phyloP scores from a whole-genome alignment of 2,329 filamentous ascomycete species.

The Alternaria sp. region DNA sequence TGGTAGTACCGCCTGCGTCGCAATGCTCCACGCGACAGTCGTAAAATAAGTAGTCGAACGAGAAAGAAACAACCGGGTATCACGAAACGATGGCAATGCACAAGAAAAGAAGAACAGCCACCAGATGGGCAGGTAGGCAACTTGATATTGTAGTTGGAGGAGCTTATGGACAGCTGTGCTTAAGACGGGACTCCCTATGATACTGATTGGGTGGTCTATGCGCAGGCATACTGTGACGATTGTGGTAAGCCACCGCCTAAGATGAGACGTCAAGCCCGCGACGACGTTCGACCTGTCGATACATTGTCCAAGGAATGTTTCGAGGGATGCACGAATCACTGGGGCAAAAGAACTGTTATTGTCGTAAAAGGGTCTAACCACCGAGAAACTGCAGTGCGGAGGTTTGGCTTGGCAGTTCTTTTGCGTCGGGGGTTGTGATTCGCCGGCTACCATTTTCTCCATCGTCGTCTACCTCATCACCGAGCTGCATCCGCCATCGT shows the following conservation, averaged over 20 bases:
- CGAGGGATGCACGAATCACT: not conserved
- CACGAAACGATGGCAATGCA: constrained; percentile 28
- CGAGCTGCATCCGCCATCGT: constrained; percentile 29
- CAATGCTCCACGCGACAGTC: constrained; percentile 32
- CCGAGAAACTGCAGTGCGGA: constrained; percentile 21
- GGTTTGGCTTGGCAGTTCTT: constrained; percentile 30
- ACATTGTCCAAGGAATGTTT: not conserved
- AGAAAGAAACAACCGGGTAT: constrained; percentile 40
- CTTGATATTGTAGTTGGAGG: constrained; percentile 19
- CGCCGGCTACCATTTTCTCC: constrained; percentile 39
- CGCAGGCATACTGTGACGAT: constrained; percentile 30
- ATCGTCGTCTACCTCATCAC: constrained; percentile 43
- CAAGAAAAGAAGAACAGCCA: constrained; percentile 29
- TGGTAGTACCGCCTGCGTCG: constrained; percentile 29
- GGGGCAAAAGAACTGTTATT: not conserved
- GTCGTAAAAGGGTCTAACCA: not conserved
- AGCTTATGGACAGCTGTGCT: constrained; percentile 52
- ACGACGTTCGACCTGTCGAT: not conserved
- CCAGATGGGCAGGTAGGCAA: constrained; percentile 33
- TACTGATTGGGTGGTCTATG: constrained; percentile 46
- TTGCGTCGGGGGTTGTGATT: constrained; percentile 38
- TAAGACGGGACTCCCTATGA: constrained; percentile 36
- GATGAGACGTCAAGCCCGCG: constrained; percentile 19
- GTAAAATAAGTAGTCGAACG: constrained; percentile 13
- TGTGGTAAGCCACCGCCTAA: constrained; percentile 24